Percentiles rank a stretch among this genome's conserved stretches.
Conservation (phyloP, 148 eudicot genomes). For the Vaccinium darrowii region DNA sequence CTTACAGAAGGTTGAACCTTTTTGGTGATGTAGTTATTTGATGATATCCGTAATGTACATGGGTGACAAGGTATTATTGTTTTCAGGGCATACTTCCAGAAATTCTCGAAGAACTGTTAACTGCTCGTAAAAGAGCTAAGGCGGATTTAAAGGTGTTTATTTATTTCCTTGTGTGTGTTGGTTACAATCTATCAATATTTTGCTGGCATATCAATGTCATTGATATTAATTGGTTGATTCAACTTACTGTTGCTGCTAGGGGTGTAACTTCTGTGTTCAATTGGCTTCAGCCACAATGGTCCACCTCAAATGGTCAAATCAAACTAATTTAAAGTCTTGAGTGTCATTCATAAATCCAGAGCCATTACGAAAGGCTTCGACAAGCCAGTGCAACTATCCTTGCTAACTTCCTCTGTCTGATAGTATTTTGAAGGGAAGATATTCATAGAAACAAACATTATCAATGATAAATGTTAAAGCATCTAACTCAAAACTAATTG, state of each 20-base stretch:
- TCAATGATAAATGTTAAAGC: background rate
- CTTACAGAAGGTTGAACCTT: constrained; percentile 70
- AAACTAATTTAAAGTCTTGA: background rate
- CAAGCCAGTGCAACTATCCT: background rate
- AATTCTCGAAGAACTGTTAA: constrained; percentile 95
- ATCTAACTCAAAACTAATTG: no score
- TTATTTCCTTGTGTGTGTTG: constrained; percentile 3
- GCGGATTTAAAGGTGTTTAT: constrained; percentile 84
- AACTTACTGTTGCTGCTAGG: background rate
- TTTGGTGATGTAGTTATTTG: background rate
- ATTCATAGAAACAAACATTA: background rate
- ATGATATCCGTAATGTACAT: background rate
- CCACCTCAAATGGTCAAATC: background rate
- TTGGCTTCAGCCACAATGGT: background rate
- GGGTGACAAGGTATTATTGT: constrained; percentile 5
- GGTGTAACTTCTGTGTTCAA: background rate
- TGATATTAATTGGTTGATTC: constrained; percentile 12
- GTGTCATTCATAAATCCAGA: background rate
- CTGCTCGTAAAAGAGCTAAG: constrained; percentile 98
- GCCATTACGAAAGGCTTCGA: background rate
- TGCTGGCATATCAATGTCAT: background rate
- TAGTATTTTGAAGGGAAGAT: background rate
- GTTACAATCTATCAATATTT: constrained; percentile 4
- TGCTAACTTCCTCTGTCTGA: background rate
- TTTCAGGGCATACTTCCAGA: constrained; percentile 98